Evolutionary conservation across 768 basidiomycete genomes (phyloP).

Genomic region (Boletus sp.): DNA sequence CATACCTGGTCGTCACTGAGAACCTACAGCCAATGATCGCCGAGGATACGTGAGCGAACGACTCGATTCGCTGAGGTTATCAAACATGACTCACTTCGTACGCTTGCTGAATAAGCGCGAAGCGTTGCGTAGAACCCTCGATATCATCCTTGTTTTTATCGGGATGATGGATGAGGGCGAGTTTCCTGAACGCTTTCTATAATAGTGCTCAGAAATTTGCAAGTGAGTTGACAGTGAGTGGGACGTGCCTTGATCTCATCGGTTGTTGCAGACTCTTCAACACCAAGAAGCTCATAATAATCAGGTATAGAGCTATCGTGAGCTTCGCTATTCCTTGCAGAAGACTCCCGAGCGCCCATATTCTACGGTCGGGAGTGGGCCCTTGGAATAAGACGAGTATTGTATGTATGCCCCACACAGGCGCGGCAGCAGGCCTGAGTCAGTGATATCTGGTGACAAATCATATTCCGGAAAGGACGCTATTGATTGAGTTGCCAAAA

Average conservation of each 20-base stretch:
- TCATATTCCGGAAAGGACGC: no score
- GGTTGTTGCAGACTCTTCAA: conserved; percentile 76
- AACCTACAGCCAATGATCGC: conserved; percentile 63
- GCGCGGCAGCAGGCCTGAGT: no score
- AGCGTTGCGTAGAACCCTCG: conserved; percentile 83
- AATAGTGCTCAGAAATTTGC: conserved; percentile 4
- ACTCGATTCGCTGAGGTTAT: not conserved
- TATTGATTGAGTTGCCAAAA: conserved; percentile 11
- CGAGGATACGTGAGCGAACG: not conserved
- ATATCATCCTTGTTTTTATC: conserved; percentile 85
- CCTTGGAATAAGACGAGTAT: no score
- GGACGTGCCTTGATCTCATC: conserved; percentile 83
- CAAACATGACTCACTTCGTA: conserved; percentile 68
- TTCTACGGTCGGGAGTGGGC: not conserved
- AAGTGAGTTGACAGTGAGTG: not conserved
- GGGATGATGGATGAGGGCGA: conserved; percentile 84
- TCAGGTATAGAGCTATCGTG: conserved; percentile 42
- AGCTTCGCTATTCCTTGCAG: conserved; percentile 34
- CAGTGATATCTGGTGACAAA: no score
- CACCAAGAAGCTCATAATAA: conserved; percentile 80
- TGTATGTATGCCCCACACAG: no score
- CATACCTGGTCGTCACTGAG: conserved; percentile 93
- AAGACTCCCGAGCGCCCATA: conserved; percentile 75
- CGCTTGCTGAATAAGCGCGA: conserved; percentile 88
- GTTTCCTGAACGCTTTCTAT: conserved; percentile 78